Percentiles rank a stretch among this genome's conserved stretches.
phyloP scores from a whole-genome alignment of 306 rosid species.

The Begonia loranthoides region DNA sequence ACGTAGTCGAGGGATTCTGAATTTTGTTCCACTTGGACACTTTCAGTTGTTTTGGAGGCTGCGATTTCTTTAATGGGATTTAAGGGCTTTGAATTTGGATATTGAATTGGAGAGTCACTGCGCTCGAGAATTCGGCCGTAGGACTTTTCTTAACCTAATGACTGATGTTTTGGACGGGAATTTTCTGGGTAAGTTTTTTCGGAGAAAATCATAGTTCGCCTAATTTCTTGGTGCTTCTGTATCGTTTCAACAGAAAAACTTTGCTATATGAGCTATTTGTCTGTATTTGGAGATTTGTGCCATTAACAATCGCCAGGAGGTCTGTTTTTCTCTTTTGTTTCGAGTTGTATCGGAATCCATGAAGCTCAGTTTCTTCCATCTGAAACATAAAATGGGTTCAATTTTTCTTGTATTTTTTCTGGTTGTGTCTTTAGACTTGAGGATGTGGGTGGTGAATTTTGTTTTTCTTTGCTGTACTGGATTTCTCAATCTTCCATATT shows the following conservation, averaged over 20 bases:
- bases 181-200: neutral
- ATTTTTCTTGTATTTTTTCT: no score
- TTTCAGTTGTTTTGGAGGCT: neutral
- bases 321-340: neutral
- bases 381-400: no score
- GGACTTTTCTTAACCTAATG: neutral
- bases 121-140: neutral
- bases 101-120: conserved; percentile 1
- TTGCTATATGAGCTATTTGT: no score
- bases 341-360: no score
- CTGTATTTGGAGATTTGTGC: no score
- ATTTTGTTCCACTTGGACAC: no score
- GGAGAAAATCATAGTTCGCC: neutral
- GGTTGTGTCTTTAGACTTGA: neutral
- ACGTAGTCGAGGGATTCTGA: no score
- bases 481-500: neutral
- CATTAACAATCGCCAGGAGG: no score
- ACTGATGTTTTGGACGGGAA: conserved; percentile 1
- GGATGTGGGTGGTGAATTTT: neutral
- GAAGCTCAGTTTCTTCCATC: no score
- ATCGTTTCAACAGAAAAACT: conserved; percentile 6
- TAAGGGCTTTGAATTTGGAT: conserved; percentile 2
- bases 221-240: conserved; percentile 24
- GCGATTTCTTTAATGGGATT: neutral
- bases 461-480: neutral